These are phyloP conservation scores for Cryptosporidium andersoni DNA, from an alignment of 169 alveolate genomes.

Conservation along the genomic window DNA sequence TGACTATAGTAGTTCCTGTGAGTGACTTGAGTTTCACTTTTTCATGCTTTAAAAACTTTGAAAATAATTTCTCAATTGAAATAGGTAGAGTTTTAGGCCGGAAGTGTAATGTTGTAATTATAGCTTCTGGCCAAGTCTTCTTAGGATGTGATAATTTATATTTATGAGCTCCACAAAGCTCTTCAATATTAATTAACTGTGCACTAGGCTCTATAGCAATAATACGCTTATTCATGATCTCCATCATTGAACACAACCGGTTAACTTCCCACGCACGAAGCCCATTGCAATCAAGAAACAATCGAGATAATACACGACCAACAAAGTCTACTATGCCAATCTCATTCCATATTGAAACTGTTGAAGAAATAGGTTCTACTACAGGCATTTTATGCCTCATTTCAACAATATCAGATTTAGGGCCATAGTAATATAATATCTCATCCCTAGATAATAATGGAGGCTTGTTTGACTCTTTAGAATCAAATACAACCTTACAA, in stretches of 20 bases:
- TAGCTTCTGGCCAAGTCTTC: conserved; percentile 32
- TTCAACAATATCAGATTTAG: conserved; percentile 22
- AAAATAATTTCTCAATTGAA: conserved; percentile 46
- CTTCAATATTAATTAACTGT: conserved; percentile 44
- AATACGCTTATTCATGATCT: conserved; percentile 44
- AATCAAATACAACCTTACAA: conserved; percentile 12
- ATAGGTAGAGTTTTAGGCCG: conserved; percentile 18
- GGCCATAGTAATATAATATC: conserved; percentile 40
- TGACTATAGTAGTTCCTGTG: conserved; percentile 13
- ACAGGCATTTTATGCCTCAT: conserved; percentile 35
- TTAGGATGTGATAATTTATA: conserved; percentile 29
- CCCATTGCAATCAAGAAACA: conserved; percentile 55
- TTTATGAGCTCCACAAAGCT: conserved; percentile 66
- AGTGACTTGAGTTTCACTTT: conserved; percentile 11
- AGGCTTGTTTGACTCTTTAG: neutral
- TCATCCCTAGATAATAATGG: neutral
- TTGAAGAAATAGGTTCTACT: conserved; percentile 21
- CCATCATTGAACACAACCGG: conserved; percentile 58
- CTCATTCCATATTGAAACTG: conserved; percentile 41
- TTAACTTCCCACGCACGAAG: conserved; percentile 33
- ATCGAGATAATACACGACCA: conserved; percentile 34
- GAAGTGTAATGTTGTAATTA: conserved; percentile 34
- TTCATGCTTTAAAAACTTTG: conserved; percentile 38
- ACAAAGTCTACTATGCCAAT: conserved; percentile 44
- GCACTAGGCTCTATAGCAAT: conserved; percentile 14